Percentiles rank a stretch among this genome's conserved stretches.
Evolutionary conservation across 2,329 filamentous ascomycete species (phyloP).

Genomic region (Ophiostoma sp.): DNA sequence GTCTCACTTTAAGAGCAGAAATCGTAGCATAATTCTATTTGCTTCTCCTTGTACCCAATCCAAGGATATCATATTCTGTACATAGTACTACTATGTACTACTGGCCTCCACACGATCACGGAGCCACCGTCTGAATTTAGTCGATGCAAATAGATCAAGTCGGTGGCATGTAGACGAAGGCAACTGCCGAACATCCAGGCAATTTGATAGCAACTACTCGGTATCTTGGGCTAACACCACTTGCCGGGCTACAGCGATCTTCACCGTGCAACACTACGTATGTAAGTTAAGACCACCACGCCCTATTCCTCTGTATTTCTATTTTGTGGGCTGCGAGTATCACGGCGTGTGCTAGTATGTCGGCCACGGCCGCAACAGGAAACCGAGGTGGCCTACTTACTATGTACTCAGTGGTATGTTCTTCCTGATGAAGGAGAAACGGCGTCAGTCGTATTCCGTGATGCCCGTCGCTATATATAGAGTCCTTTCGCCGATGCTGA

Average conservation of each 20-base stretch:
- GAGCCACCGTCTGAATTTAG: not conserved
- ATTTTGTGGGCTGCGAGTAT: not conserved
- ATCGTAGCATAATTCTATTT: not conserved
- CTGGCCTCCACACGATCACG: not conserved
- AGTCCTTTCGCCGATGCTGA: not conserved
- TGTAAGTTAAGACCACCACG: not conserved
- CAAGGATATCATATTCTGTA: not conserved
- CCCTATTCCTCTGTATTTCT: not conserved
- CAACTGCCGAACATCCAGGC: not conserved
- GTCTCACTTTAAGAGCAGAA: not conserved
- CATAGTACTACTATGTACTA: not conserved
- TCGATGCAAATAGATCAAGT: not conserved
- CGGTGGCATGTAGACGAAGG: not conserved
- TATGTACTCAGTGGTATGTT: not conserved
- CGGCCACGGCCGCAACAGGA: conserved; percentile 8
- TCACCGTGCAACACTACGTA: too few species aligned
- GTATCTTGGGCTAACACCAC: not conserved
- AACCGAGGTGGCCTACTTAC: not conserved
- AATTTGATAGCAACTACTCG: not conserved
- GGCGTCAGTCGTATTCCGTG: not conserved
- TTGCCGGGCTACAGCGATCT: not conserved
- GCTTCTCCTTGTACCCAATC: not conserved
- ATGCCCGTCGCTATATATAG: not conserved
- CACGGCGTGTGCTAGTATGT: not conserved
- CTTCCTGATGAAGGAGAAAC: not conserved